Evolutionary conservation across 495 filamentous ascomycete genomes (phyloP).

Genomic region (Tuber calosporum): DNA sequence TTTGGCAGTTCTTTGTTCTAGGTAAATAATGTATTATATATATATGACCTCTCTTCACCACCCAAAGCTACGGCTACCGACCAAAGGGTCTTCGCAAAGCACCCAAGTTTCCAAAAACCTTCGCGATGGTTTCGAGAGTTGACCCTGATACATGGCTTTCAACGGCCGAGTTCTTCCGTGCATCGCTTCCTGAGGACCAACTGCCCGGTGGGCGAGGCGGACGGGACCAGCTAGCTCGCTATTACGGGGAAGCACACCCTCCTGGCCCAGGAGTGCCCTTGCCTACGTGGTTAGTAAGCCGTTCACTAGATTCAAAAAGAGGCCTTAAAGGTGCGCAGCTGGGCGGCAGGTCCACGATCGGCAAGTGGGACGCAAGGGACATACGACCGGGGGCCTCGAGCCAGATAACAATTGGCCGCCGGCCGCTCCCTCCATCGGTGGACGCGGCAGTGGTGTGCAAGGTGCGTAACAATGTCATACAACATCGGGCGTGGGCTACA

Average conservation of each 20-base stretch:
- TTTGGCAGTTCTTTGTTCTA: not conserved
- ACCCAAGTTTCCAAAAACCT: not conserved
- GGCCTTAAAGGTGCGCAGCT: not conserved
- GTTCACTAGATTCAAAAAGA: not conserved
- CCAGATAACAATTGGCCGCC: not conserved
- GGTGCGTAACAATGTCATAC: not conserved
- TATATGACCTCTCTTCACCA: not conserved
- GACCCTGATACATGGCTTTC: not conserved
- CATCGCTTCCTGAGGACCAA: not conserved
- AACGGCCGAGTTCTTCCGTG: conserved; percentile 1
- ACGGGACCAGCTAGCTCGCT: not conserved
- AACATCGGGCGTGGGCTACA: conserved; percentile 4
- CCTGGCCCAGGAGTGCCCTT: not conserved
- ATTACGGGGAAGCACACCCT: not conserved
- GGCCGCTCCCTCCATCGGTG: not conserved
- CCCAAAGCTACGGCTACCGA: not conserved
- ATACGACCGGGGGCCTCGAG: not conserved
- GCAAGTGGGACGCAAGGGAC: not conserved
- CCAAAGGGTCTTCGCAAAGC: not conserved
- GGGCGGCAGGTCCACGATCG: not conserved
- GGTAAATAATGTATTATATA: not conserved
- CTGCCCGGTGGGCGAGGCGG: not conserved
- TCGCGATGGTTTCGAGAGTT: not conserved
- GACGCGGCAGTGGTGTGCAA: not conserved
- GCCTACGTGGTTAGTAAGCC: not conserved